Evolutionary conservation across 257 asterid species (phyloP).

Genomic region (Primulina huaijiensis): DNA sequence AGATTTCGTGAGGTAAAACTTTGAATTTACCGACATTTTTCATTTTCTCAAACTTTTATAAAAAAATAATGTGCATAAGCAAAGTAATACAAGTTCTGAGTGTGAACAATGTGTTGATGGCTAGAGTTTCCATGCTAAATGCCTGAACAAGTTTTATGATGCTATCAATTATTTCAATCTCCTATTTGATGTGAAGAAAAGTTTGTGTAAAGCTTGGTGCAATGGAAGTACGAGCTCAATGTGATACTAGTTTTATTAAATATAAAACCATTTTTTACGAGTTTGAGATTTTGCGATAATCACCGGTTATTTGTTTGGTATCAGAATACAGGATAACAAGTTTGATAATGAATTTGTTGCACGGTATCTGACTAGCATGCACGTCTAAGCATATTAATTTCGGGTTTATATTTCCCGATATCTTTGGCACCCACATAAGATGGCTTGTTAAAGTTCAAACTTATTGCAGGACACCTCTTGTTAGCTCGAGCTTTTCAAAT

Average conservation of each 20-base stretch:
- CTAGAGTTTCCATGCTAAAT: background rate
- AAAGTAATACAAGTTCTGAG: background rate
- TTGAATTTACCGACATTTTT: background rate
- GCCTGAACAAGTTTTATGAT: slow-evolving; percentile 8
- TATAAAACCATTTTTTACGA: background rate
- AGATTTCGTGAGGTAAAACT: slow-evolving; percentile 69
- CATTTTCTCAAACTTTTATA: slow-evolving; percentile 5
- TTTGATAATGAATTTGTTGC: too few species aligned
- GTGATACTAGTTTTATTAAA: background rate
- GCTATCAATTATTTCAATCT: too few species aligned
- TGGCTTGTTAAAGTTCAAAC: background rate
- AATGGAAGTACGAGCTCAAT: background rate
- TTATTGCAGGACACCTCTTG: background rate
- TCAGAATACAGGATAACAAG: too few species aligned
- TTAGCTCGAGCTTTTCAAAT: background rate
- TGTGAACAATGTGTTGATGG: background rate
- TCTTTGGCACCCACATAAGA: background rate
- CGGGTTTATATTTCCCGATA: background rate
- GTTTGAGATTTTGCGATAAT: background rate
- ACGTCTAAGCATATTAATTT: too few species aligned
- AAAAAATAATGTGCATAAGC: background rate
- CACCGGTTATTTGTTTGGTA: too few species aligned
- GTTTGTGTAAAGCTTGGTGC: background rate
- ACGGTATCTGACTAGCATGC: too few species aligned
- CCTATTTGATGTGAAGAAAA: too few species aligned